These are phyloP conservation scores for Xylariaceae sp. DNA, from an alignment of 2,329 filamentous ascomycete genomes.

Conservation along the genomic window DNA sequence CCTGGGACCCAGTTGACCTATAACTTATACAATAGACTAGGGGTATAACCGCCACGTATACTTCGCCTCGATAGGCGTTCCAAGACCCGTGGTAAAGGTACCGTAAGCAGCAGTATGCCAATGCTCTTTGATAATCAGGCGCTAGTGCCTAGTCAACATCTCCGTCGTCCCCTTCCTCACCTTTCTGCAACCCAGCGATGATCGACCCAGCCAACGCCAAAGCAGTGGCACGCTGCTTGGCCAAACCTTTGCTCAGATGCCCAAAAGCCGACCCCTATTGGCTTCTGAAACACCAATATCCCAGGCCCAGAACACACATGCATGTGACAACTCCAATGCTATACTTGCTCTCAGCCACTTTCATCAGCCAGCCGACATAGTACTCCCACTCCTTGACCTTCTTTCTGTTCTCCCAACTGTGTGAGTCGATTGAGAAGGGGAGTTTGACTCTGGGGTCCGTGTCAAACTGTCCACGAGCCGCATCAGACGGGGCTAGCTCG, in stretches of 20 bases:
- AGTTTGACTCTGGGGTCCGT: conserved; percentile 32
- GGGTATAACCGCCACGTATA: no score
- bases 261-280: conserved; percentile 19
- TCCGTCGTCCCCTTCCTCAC: no score
- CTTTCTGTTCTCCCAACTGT: conserved; percentile 49
- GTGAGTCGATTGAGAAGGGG: conserved; percentile 50
- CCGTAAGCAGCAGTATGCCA: no score
- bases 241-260: background rate
- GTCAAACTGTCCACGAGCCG: background rate
- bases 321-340: conserved; percentile 45
- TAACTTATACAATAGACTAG: no score
- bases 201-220: no score
- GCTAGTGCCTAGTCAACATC: no score
- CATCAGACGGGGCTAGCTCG: conserved; percentile 35
- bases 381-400: conserved; percentile 29
- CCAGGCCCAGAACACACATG: conserved; percentile 38
- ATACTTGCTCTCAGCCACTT: conserved; percentile 51
- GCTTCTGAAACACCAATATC: conserved; percentile 42
- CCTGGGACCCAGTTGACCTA: no score
- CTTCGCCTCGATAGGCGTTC: no score
- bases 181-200: no score
- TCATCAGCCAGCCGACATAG: conserved; percentile 51
- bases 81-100: no score
- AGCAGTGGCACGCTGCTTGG: no score
- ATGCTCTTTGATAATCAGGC: no score